phyloP scores from a whole-genome alignment of 2,329 filamentous ascomycete genomes.

The Neonectria coccinea region DNA sequence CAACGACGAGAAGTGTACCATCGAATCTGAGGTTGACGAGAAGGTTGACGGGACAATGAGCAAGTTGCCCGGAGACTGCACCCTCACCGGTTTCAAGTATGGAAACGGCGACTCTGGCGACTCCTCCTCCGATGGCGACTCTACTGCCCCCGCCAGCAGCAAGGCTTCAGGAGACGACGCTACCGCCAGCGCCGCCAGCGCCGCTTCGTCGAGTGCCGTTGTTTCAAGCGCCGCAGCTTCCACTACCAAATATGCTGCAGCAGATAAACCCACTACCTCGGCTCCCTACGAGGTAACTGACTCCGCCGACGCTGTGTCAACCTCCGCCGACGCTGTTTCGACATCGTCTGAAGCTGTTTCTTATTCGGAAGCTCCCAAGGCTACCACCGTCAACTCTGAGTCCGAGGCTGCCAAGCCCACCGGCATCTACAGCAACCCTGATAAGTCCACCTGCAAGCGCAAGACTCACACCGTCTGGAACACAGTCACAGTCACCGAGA shows the following conservation, averaged over 20 bases:
- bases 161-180: constrained; percentile 14
- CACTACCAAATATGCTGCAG: constrained; percentile 25
- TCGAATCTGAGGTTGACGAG: constrained; percentile 61
- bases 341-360: constrained; percentile 25
- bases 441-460: constrained; percentile 42
- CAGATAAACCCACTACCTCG: constrained; percentile 30
- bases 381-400: constrained; percentile 30
- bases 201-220: constrained; percentile 3
- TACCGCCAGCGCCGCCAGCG: constrained; percentile 5
- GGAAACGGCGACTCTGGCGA: constrained; percentile 47
- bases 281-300: constrained; percentile 23
- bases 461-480: constrained; percentile 56
- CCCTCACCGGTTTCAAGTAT: constrained; percentile 63
- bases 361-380: constrained; percentile 24
- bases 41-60: constrained; percentile 57
- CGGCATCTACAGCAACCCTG: constrained; percentile 30
- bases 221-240: constrained; percentile 22
- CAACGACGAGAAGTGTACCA: constrained; percentile 65
- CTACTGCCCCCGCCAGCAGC: constrained; percentile 11
- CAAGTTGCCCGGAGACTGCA: constrained; percentile 67
- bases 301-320: constrained; percentile 15
- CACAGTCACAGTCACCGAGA: constrained; percentile 58
- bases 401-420: constrained; percentile 39
- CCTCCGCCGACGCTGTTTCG: constrained; percentile 19
- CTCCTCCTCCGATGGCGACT: background rate